Percentiles rank a stretch among this genome's conserved stretches.
Conservation (phyloP, 2,329 filamentous ascomycete species). For the Xylariaceae sp. region DNA sequence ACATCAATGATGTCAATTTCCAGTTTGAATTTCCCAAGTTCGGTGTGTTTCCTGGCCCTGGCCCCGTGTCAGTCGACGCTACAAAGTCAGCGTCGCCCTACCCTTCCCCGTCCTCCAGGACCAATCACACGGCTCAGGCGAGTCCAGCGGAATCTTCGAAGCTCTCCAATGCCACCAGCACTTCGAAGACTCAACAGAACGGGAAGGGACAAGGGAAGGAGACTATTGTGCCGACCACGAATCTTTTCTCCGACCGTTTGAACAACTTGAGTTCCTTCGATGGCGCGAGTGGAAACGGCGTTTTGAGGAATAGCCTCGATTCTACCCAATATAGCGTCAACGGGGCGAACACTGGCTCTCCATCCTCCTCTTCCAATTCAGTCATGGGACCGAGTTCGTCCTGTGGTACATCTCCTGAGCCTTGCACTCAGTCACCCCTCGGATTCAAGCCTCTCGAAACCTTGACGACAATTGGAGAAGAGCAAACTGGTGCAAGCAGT, state of each 20-base stretch:
- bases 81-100: conserved; percentile 20
- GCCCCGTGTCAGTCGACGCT: conserved; percentile 10
- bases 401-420: conserved; percentile 74
- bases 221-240: conserved; percentile 40
- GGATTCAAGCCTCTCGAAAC: conserved; percentile 59
- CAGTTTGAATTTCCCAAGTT: conserved; percentile 97
- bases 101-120: conserved; percentile 24
- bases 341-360: conserved; percentile 57
- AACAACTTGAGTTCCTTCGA: conserved; percentile 40
- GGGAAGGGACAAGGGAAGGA: conserved; percentile 38
- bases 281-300: conserved; percentile 37
- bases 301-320: conserved; percentile 47
- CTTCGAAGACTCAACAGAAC: conserved; percentile 33
- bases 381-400: conserved; percentile 56
- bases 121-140: conserved; percentile 28
- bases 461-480: conserved; percentile 61
- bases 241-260: conserved; percentile 54
- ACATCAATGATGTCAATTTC: conserved; percentile 72
- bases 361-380: conserved; percentile 57
- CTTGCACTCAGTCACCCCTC: conserved; percentile 64
- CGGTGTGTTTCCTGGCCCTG: conserved; percentile 60
- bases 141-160: conserved; percentile 33
- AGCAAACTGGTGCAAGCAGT: conserved; percentile 43
- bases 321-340: conserved; percentile 43
- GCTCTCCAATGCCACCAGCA: conserved; percentile 28